Base-by-base conservation (phyloP, 1,284 basidiomycete genomes). In the Pyrrhoderma lamaoense region DNA sequence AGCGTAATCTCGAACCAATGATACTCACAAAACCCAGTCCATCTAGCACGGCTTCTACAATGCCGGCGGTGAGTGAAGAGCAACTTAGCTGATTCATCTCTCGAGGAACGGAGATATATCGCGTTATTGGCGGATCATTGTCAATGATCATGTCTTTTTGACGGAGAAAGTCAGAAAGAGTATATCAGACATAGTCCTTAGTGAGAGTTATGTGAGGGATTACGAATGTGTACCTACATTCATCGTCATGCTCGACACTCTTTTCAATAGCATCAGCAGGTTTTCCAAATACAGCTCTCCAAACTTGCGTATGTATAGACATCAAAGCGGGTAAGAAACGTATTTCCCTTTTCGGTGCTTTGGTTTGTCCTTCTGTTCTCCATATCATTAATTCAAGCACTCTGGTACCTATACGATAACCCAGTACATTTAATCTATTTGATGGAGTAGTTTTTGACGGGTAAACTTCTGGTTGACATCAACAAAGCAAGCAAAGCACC, bases 111-210 rank as follows among this genome's bases (percentile, higher is more conserved):
- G 92, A 93, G 56, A 99, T 93, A 60, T 89, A 77, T 57, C 89
- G 82, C 51, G 96, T 93, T 58, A 98, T 78, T 18, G 88, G 79
- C 9, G 96, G 94, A 63, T 93, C 86, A 64, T 99, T 98, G 72
- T 96, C 90, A 55, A 95, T 89, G 58, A 99, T 92, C 96, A 99
- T 98, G 69, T 98, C 93, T 95, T 31, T 31, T 31, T n/a, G n/a
- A n/a, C n/a, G n/a, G n/a, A n/a, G n/a, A n/a, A n/a, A n/a, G n/a
- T n/a, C n/a, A n/a, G n/a, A n/a, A n/a, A n/a, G n/a, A n/a, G n/a
- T n/a, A n/a, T n/a, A n/a, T n/a, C n/a, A n/a, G n/a, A n/a, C n/a
- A n/a, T n/a, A n/a, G n/a, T n/a, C n/a, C n/a, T n/a, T n/a, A n/a
- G n/a, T 34, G 25, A 16, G 19, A 18, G 8, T 16, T 44, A 34